phyloP scores from a whole-genome alignment of 306 rosid genomes.

The Macrotyloma uniflorum region DNA sequence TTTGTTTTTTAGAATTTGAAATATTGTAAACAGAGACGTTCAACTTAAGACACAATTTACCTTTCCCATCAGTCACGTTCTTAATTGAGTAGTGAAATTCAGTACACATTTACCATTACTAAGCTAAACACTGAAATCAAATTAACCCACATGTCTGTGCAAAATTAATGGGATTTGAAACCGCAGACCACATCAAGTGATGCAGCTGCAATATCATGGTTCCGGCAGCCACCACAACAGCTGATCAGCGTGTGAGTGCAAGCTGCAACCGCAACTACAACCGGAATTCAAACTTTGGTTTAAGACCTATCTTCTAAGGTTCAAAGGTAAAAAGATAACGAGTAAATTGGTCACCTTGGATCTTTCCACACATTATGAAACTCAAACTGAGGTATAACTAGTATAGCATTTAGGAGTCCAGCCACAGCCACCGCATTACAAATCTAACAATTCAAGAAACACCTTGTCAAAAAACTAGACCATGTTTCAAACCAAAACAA shows the following conservation, averaged over 20 bases:
- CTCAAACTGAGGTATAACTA: conserved; percentile 86
- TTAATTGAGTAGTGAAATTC: conserved; percentile 3
- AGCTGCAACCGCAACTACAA: background rate
- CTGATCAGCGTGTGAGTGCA: background rate
- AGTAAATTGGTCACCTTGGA: conserved; percentile 62
- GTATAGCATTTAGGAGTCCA: conserved; percentile 84
- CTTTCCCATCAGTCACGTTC: background rate
- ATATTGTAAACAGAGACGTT: background rate
- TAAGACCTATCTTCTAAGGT: conserved; percentile 24
- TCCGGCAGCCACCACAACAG: background rate
- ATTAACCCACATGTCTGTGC: background rate
- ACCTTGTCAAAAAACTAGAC: conserved; percentile 21
- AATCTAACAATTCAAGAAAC: conserved; percentile 55
- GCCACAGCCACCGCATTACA: conserved; percentile 98
- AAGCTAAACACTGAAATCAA: conserved; percentile 14
- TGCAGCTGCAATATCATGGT: conserved; percentile 2
- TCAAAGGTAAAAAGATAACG: conserved; percentile 12
- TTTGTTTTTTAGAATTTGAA: background rate
- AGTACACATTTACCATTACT: background rate
- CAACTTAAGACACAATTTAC: background rate
- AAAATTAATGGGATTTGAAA: background rate
- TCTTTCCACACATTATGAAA: conserved; percentile 95
- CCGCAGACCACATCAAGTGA: background rate
- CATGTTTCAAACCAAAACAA: background rate
- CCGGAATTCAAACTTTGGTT: background rate